Conservation (phyloP, 305 asterid species). For the Withania somnifera region DNA sequence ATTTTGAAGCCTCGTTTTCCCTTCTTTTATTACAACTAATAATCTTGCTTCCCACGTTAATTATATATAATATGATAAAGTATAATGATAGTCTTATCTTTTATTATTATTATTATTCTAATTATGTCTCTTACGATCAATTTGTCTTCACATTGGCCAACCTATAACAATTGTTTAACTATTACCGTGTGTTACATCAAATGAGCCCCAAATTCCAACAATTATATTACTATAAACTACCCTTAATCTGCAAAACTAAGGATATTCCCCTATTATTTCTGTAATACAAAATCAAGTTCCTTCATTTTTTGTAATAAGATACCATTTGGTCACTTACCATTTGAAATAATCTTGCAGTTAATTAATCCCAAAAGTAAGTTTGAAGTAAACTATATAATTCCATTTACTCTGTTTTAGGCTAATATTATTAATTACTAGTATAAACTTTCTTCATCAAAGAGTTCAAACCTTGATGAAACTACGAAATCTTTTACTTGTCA, state of each 20-base stretch:
- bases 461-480: background rate
- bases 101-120: background rate
- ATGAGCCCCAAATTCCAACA: background rate
- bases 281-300: background rate
- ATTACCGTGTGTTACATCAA: background rate
- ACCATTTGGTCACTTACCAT: background rate
- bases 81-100: background rate
- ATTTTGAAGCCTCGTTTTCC: background rate
- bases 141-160: background rate
- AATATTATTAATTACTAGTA: background rate
- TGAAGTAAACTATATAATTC: background rate
- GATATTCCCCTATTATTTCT: background rate
- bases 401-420: background rate
- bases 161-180: background rate
- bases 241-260: background rate
- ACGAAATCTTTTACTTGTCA: background rate
- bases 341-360: background rate
- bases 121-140: background rate
- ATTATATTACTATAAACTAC: background rate
- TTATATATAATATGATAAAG: background rate
- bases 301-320: background rate
- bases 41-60: conserved; percentile 18
- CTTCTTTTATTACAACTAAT: background rate
- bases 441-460: background rate
- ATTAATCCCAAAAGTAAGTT: background rate